Base-by-base conservation (phyloP, 768 basidiomycete genomes). In the Xanthoconium purpureum region DNA sequence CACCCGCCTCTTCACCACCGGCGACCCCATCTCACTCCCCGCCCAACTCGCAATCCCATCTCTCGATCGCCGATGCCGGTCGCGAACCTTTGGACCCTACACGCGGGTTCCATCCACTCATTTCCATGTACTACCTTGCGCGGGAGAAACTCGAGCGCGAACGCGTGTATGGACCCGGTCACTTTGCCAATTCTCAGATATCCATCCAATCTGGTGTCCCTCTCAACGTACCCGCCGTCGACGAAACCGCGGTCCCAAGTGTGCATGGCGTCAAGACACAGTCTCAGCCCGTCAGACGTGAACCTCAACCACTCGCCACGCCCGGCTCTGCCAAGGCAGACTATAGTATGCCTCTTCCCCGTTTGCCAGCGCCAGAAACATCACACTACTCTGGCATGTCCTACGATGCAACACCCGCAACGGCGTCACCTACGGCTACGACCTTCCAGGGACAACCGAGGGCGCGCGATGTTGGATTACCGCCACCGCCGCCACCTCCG, bases 71-170 rank as follows among this genome's bases (percentile, higher is more conserved):
- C 28, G 82, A 84, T 70, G 57, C 71, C 13, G 71, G 77, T 51
- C 79, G 77, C 56, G 75, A 86, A 57, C 80, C 79, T 12, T 60
- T 77, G 59, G 96, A 99, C 67, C 95, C 96, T 6, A 96, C 93
- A 14, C 77, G 83, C 52, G 97, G 94, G 2, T 99, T 93, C 76
- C 94, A 98, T 69, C 95, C 94, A 0, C 80, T 99, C 29, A 82
- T 98, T 45, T 93, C 94, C 32, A 98, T 99, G 75, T 99, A 99
- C 71, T 98, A 87, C 76, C 84, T 99, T 18, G 91, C 95, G 6
- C 80, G 92, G 51, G 97, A 99, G 77, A 98, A 98, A 79, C 78
- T 94, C 66, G 94, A 98, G 67, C 79, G 97, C 52, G 97, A 99
- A 63, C 81, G 83, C 50, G 90, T 99, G 8, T 98, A 95, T 71